A percentile compares a stretch with the other conserved stretches of the same genome.
Evolutionary conservation across 495 filamentous ascomycete species (phyloP).

Genomic region (Aspergillus egyptiacus): DNA sequence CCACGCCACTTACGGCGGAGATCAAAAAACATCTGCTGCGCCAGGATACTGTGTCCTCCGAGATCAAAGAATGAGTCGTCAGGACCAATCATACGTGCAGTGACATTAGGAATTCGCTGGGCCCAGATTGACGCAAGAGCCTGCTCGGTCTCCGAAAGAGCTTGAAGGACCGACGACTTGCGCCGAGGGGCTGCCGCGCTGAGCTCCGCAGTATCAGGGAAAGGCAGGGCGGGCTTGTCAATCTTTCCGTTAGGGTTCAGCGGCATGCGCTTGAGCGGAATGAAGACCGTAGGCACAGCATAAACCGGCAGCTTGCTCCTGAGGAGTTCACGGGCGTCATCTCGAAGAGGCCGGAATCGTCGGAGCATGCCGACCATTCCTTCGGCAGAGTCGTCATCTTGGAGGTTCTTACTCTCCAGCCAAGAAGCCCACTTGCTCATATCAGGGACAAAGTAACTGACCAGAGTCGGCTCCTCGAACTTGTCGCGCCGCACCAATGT

Average conservation of each 20-base stretch:
- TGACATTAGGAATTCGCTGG: slow-evolving; percentile 46
- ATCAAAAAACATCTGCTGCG: slow-evolving; percentile 76
- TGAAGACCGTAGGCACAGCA: slow-evolving; percentile 74
- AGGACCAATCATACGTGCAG: slow-evolving; percentile 51
- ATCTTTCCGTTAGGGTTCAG: slow-evolving; percentile 95
- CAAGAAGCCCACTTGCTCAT: slow-evolving; percentile 63
- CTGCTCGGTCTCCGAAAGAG: slow-evolving; percentile 59
- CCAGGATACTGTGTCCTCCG: slow-evolving; percentile 82
- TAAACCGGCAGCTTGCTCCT: slow-evolving; percentile 72
- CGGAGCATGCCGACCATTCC: slow-evolving; percentile 57
- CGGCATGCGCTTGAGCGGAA: slow-evolving; percentile 74
- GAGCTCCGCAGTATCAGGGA: slow-evolving; percentile 70
- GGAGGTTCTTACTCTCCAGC: slow-evolving; percentile 50
- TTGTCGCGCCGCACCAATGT: slow-evolving; percentile 83
- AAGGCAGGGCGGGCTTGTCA: slow-evolving; percentile 84
- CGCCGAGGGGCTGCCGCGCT: slow-evolving; percentile 34
- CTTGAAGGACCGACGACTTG: slow-evolving; percentile 32
- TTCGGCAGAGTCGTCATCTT: slow-evolving; percentile 44
- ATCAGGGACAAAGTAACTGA: slow-evolving; percentile 89
- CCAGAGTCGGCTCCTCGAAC: slow-evolving; percentile 81
- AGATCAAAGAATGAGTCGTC: slow-evolving; percentile 79
- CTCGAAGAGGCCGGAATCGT: slow-evolving; percentile 60
- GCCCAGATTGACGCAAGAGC: slow-evolving; percentile 65
- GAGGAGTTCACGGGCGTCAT: slow-evolving; percentile 69
- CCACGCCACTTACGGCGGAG: slow-evolving; percentile 57